Evolutionary conservation across 495 filamentous ascomycete species (phyloP).

Genomic region (Hypoxylon perforatum): DNA sequence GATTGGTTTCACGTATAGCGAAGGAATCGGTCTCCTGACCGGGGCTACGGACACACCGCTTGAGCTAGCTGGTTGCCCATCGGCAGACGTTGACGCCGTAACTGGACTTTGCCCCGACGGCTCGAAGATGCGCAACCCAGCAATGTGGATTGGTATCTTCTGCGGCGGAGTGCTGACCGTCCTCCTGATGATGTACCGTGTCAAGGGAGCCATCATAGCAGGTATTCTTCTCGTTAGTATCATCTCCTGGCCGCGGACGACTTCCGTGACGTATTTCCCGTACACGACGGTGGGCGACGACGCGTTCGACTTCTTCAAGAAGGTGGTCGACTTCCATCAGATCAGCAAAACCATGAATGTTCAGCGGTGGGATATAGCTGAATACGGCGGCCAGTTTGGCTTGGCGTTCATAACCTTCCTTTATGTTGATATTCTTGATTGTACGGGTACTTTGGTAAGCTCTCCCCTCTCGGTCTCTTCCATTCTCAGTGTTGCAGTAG

Average conservation of each 20-base stretch:
- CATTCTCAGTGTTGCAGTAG: no score
- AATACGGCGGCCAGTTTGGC: slow-evolving; percentile 73
- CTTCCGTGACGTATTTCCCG: slow-evolving; percentile 80
- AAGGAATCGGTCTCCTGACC: slow-evolving; percentile 79
- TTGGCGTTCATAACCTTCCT: slow-evolving; percentile 85
- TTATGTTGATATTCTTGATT: slow-evolving; percentile 85
- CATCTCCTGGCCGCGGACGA: slow-evolving; percentile 82
- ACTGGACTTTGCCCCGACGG: slow-evolving; percentile 61
- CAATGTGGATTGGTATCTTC: slow-evolving; percentile 87
- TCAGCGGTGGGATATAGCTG: slow-evolving; percentile 73
- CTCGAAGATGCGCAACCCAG: slow-evolving; percentile 78
- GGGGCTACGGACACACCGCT: slow-evolving; percentile 69
- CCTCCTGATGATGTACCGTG: slow-evolving; percentile 81
- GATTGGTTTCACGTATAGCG: slow-evolving; percentile 81
- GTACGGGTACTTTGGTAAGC: slow-evolving; percentile 71
- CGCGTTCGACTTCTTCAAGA: slow-evolving; percentile 83
- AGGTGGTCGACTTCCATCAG: slow-evolving; percentile 82
- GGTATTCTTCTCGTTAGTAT: slow-evolving; percentile 85
- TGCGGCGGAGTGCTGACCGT: slow-evolving; percentile 80
- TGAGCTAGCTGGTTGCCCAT: slow-evolving; percentile 73
- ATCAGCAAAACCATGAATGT: slow-evolving; percentile 73
- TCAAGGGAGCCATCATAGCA: slow-evolving; percentile 83
- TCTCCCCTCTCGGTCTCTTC: background rate
- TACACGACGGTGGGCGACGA: slow-evolving; percentile 71
- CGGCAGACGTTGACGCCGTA: slow-evolving; percentile 38